Evolutionary conservation across 176 grass and related monocot species (phyloP).

Genomic region (Oryza longistaminata): DNA sequence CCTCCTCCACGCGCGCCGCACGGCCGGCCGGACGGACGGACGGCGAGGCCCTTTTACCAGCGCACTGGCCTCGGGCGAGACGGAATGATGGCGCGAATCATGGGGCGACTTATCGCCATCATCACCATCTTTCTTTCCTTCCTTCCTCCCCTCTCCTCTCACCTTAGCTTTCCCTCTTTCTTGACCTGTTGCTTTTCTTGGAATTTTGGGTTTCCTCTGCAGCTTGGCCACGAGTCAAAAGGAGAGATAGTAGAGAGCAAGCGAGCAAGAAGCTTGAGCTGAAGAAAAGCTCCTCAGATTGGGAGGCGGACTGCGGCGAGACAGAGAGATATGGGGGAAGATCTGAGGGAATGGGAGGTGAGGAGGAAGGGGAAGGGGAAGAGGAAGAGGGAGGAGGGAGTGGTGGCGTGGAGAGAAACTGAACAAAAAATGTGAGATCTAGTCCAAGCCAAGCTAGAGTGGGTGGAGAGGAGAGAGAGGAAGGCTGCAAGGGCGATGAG

Average conservation of each 20-base stretch:
- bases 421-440: slow-evolving; percentile 45
- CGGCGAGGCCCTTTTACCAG: slow-evolving; percentile 35
- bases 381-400: not conserved
- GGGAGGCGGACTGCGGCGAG: slow-evolving; percentile 26
- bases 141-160: not conserved
- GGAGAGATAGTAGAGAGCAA: not conserved
- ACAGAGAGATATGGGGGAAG: slow-evolving; percentile 35
- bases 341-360: slow-evolving; percentile 22
- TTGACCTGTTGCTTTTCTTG: slow-evolving; percentile 52
- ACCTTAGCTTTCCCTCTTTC: slow-evolving; percentile 42
- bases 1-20: not conserved
- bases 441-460: slow-evolving; percentile 42
- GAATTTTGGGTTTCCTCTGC: slow-evolving; percentile 36
- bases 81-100: slow-evolving; percentile 55
- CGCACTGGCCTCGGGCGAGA: slow-evolving; percentile 21
- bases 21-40: slow-evolving; percentile 25
- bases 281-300: slow-evolving; percentile 15
- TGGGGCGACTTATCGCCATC: slow-evolving; percentile 54
- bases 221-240: slow-evolving; percentile 34
- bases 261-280: slow-evolving; percentile 29
- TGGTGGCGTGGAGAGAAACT: not conserved
- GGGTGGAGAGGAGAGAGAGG: slow-evolving; percentile 35
- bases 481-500: not conserved
- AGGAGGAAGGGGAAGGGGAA: not conserved
- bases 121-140: slow-evolving; percentile 39